Evolutionary conservation across 768 basidiomycete genomes (phyloP).

Genomic region (Calocera cornea): DNA sequence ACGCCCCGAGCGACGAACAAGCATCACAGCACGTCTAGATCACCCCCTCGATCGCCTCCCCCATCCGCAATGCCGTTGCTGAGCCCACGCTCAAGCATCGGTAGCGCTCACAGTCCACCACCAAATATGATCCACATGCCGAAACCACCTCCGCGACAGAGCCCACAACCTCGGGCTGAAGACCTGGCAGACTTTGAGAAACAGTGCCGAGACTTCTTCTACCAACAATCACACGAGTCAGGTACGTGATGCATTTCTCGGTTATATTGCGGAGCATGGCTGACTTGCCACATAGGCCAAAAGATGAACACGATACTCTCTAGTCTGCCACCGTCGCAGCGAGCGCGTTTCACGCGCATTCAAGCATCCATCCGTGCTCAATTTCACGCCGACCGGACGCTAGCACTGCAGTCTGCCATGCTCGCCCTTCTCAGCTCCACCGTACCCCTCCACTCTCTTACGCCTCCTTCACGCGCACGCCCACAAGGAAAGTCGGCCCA

Average conservation of each 20-base stretch:
- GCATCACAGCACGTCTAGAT: not conserved
- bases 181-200: constrained; percentile 3
- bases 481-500: constrained; percentile 48
- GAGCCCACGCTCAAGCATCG: not conserved
- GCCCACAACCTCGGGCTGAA: constrained; percentile 1
- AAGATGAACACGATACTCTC: constrained; percentile 72
- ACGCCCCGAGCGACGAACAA: not conserved
- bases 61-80: not conserved
- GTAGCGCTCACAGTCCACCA: not conserved
- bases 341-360: constrained; percentile 71
- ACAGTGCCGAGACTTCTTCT: constrained; percentile 1
- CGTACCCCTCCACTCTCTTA: constrained; percentile 63
- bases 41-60: not conserved
- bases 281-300: constrained; percentile 30
- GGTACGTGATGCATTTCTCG: not conserved
- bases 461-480: constrained; percentile 56
- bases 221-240: not conserved
- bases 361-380: constrained; percentile 78
- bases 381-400: constrained; percentile 68
- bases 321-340: constrained; percentile 66
- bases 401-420: constrained; percentile 67
- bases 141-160: constrained; percentile 1
- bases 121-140: not conserved
- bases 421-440: constrained; percentile 71
- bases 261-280: not conserved